Evolutionary conservation across 2,329 filamentous ascomycete species (phyloP), one percentile per base, ranked within the genome.

Genomic region (Sarocladium kiliense): DNA sequence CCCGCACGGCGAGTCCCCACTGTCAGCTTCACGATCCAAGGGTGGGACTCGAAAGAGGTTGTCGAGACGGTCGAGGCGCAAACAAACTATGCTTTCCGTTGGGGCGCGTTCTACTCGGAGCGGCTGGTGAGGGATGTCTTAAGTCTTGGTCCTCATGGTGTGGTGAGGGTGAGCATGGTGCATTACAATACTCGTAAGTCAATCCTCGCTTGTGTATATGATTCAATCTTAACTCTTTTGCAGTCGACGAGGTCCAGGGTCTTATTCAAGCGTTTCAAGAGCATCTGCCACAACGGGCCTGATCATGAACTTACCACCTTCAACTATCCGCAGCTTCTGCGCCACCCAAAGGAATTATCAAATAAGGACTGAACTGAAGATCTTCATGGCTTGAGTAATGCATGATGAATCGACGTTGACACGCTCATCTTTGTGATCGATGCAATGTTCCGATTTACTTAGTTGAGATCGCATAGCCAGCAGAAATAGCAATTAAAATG

Each of bases 81-180:
- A 19, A 80, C 79, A 1, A 70, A 77, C 19, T 84, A 81, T 66
- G 86, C 84, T 0, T 81, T 88, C 57, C 73, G 86, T 49, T 87
- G 80, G 77, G 87, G 87, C 0, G 75, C 80, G 44, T 89, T 90
- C 62, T 90, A 90, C 67, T 84, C 81, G 12, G 80, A 86, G 61
- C 72, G 86, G 16, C 64, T 89, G 59, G 74, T 81, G 12, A 72
- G 80, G 56, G 80, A 86, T 2, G 71, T 88, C 0, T 64, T 89
- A 36, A 76, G 76, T 0, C 68, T 88, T 51, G 77, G 74, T 0
- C 73, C 78, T 9, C 78, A 55, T 1, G 87, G 85, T 0, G 80
- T 89, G 9, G 77, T 87, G 3, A 76, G 87, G 59, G 82, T 89
- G n/a, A 88, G 84, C 62, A 76, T 89, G 74, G 78, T 87, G 55